Evolutionary conservation across 305 asterid genomes (phyloP), one percentile per base, ranked within the genome.

Genomic region (Fraxinus greggii): DNA sequence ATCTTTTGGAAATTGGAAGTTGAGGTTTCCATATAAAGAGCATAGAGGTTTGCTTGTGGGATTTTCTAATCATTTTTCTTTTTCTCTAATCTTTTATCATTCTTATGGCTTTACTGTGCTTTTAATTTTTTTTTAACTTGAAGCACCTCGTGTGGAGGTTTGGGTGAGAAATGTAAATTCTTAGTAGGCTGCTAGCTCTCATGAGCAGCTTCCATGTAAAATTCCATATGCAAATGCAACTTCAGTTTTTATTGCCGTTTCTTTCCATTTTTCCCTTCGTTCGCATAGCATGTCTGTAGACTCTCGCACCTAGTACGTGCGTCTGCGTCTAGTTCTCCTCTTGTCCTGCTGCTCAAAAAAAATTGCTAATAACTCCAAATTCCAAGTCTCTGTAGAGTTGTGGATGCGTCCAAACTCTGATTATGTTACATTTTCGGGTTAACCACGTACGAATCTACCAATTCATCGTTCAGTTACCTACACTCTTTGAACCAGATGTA

Each of bases 141-240:
- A 77, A 36, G 83, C 51, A 77, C 80, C 35, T 32, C 61, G 74
- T 70, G 78, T 85, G 87, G 91, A 88, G 83, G 74, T 87, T 83
- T 82, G 91, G 89, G 81, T 86, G 89, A 89, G 88, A 83, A 89
- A 83, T 90, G 93, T 90, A 89, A 83, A 87, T 87, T 85, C 88
- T 61, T 85, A 82, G 86, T 83, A 82, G 88, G 88, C 75, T 85
- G 87, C 78, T 86, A 82, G 84, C 88, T 79, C 89, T 89, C 83
- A 82, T 83, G 88, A 80, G 90, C 90, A 83, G 86, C 84, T 87
- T 84, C 88, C 86, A 81, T 91, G 95, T 91, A 72, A 88, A 88
- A 91, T 90, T 88, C 86, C 84, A 70, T 80, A 74, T 85, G 83
- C 89, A 88, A 84, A 81, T 87, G 75, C 75, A 54, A 81, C 88